Base-by-base conservation (phyloP, 192 early-diverging fungal genomes). In the Backusella morwellensis region DNA sequence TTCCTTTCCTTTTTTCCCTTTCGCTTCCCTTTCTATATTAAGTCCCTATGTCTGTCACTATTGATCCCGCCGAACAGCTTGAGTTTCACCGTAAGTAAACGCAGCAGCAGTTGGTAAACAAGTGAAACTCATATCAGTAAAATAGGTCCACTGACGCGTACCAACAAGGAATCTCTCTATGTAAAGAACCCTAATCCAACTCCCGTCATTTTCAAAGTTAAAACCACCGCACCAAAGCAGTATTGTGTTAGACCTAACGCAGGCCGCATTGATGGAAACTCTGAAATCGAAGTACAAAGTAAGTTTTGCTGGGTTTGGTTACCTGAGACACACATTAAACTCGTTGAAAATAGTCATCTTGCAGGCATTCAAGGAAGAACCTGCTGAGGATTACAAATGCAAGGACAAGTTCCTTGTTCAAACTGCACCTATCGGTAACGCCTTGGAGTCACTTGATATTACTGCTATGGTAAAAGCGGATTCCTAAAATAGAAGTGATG, bases 371-470 rank as follows among this genome's bases (percentile, higher is more conserved):
- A 91, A 90, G 80, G 95, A 95, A 78, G 95, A 97, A 40, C 91
- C 90, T 23, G 87, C 92, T 26, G 79, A 84, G 2, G 95, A 95
- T 77, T 91, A 85, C 78, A 94, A 94, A 77, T 95, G 95, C 86
- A 95, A 94, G 77, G 97, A 99, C 88, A 99, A 99, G 85, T 99
- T 99, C 77, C 82, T 98, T 72, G 92, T 99, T 19, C 97, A 98
- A 86, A 93, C 90, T 72, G 91, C 97, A 70, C 85, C 90, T 78
- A 91, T 97, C 34, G 86, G 91, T 4, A 81, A 86, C 44, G 91
- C 95, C 38, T 87, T 90, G 71, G 86, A 92, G 70, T 82, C 83
- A 3, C 81, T 93, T 75, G 85, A 89, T 29, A 80, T 89, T 44
- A 78, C 86, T 12, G 93, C 94, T 42, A 72, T 93, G 84, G 90